Base-by-base conservation (phyloP, 768 basidiomycete genomes). In the Termitomyces titanicus region DNA sequence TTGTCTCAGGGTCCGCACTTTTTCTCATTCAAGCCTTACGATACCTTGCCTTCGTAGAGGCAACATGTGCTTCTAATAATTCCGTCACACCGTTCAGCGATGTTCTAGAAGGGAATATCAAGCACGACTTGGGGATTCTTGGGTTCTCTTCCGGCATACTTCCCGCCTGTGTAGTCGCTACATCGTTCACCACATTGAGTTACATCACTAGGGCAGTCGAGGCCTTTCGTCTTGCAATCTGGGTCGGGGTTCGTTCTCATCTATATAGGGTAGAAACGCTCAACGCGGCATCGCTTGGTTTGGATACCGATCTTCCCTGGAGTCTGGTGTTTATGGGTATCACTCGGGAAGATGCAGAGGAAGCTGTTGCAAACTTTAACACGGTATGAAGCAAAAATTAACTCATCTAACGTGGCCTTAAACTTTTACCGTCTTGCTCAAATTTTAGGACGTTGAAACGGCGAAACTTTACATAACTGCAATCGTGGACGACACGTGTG, bases 111-210 rank as follows among this genome's bases (percentile, higher is more conserved):
- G 24, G 67, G 68, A 81, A 81, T 57, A 40, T 60, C 35, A 54
- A 67, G 13, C 61, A 75, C 43, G 58, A 54, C 2, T 37, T 70
- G 20, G 79, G 79, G 12, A 61, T 82, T 47, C 64, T 82, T 7
- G 82, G 78, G 4, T 79, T 82, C 64, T 83, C 81, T n/a, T 82
- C 80, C 44, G 83, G 82, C 27, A 74, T 83, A 51, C 68, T 84
- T 40, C 70, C 78, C 17, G 81, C 83, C 8, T 78, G 78, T 52
- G 77, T 82, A 15, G 77, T 78, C 4, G 77, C 73, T 42, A 70
- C 77, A 2, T 81, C 83, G 0, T 47, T 58, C 10, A 70, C 67
- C 24, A 60, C 68, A 29, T 64, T 77, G 22, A 65, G 71, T 1
- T 82, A 76, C 58, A 72, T 83, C 43, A 66, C 68, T 4, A 70